Evolutionary conservation across 1,284 basidiomycete genomes (phyloP).

Genomic region (Takashimella koratensis): DNA sequence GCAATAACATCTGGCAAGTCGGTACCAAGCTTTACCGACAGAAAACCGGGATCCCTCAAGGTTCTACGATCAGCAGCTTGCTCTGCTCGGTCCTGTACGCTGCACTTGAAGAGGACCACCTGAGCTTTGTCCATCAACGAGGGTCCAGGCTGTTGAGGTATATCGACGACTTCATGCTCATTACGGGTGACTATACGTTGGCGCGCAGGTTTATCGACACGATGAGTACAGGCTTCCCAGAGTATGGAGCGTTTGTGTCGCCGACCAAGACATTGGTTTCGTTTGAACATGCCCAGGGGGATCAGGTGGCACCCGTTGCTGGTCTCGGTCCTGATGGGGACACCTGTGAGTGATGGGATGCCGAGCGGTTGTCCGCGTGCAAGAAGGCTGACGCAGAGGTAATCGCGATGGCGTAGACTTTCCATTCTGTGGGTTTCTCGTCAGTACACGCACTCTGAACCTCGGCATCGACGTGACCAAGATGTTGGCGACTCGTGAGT

Average conservation of each 20-base stretch:
- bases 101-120: slow-evolving; percentile 68
- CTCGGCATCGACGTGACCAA: slow-evolving; percentile 67
- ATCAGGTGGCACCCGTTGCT: slow-evolving; percentile 23
- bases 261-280: slow-evolving; percentile 76
- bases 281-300: slow-evolving; percentile 28
- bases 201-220: slow-evolving; percentile 69
- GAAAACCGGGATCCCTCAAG: slow-evolving; percentile 89
- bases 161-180: slow-evolving; percentile 89
- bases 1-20: slow-evolving; percentile 84
- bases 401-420: slow-evolving; percentile 63
- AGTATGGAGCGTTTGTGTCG: slow-evolving; percentile 89
- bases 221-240: slow-evolving; percentile 82
- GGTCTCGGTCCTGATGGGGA: slow-evolving; percentile 9
- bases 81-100: slow-evolving; percentile 94
- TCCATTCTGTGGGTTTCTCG: slow-evolving; percentile 82
- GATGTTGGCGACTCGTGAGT: slow-evolving; percentile 59
- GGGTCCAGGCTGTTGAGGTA: slow-evolving; percentile 73
- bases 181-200: slow-evolving; percentile 65
- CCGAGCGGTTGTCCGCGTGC: too few relatives aligned
- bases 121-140: slow-evolving; percentile 59
- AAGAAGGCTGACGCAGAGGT: background rate
- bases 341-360: slow-evolving; percentile 4
- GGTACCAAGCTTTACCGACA: slow-evolving; percentile 55
- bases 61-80: slow-evolving; percentile 82
- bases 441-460: slow-evolving; percentile 70